Percentiles rank a stretch among this genome's conserved stretches.
phyloP scores from a whole-genome alignment of 2,329 filamentous ascomycete genomes.

The Sphaerulina populicola region DNA sequence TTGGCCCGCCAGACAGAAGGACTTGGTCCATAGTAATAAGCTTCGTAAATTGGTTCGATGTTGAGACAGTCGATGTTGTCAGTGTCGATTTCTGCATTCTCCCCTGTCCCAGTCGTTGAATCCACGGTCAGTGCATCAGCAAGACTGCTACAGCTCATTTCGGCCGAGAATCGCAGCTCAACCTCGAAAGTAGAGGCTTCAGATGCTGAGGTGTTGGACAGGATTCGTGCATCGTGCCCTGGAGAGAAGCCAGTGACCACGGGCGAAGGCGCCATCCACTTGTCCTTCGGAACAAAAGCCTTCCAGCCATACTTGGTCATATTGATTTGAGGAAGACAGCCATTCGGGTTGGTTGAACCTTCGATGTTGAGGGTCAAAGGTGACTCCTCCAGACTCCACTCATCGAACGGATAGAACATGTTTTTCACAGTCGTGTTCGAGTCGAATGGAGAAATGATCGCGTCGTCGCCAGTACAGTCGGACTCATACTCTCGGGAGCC shows the following conservation, averaged over 20 bases:
- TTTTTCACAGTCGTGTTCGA: slow-evolving; percentile 51
- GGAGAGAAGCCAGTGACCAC: slow-evolving; percentile 54
- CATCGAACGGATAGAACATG: slow-evolving; percentile 54
- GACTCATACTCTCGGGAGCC: slow-evolving; percentile 48
- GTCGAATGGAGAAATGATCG: slow-evolving; percentile 51
- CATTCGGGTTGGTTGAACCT: slow-evolving; percentile 43
- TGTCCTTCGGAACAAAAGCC: slow-evolving; percentile 49
- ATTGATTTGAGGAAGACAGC: slow-evolving; percentile 48
- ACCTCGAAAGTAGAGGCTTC: slow-evolving; percentile 38
- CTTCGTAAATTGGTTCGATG: slow-evolving; percentile 33
- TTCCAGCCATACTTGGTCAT: slow-evolving; percentile 52
- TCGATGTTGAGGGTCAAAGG: slow-evolving; percentile 42
- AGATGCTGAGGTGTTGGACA: slow-evolving; percentile 40
- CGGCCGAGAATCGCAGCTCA: slow-evolving; percentile 50
- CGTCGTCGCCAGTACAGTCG: slow-evolving; percentile 46
- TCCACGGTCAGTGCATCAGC: slow-evolving; percentile 44
- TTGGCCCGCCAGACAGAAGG: slow-evolving; percentile 48
- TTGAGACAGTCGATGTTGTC: slow-evolving; percentile 41
- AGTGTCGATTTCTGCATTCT: slow-evolving; percentile 39
- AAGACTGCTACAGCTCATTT: slow-evolving; percentile 54
- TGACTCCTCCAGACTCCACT: slow-evolving; percentile 45
- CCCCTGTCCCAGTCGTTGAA: slow-evolving; percentile 46
- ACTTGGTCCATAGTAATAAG: slow-evolving; percentile 44
- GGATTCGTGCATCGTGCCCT: slow-evolving; percentile 52
- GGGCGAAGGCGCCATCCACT: slow-evolving; percentile 46